A percentile compares a stretch with the other conserved stretches of the same genome.
Evolutionary conservation across 306 rosid species (phyloP).

Genomic region (Hippophae gyantsensis): DNA sequence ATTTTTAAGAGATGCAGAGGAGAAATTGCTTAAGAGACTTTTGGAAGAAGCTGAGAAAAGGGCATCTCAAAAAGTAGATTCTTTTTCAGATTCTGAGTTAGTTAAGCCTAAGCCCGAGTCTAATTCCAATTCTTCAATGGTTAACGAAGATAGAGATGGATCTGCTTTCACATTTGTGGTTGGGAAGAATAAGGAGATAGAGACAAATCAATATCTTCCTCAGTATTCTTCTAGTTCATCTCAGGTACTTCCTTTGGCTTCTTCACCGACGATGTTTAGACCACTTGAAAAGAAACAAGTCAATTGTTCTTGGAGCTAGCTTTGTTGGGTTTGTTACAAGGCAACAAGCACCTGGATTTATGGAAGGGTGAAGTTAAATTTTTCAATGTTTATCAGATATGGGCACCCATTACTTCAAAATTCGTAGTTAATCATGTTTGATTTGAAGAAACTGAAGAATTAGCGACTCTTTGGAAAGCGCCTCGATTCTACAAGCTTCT

Average conservation of each 20-base stretch:
- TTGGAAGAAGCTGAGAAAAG: slow-evolving; percentile 57
- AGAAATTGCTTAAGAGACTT: slow-evolving; percentile 50
- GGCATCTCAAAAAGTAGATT: slow-evolving; percentile 19
- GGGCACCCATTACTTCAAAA: too few species aligned
- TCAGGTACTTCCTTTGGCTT: slow-evolving; percentile 76
- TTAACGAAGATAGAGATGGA: slow-evolving; percentile 26
- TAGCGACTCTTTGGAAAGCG: too few species aligned
- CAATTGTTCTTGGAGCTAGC: too few species aligned
- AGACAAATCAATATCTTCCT: slow-evolving; percentile 22
- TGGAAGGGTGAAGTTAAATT: too few species aligned
- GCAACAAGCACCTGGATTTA: too few species aligned
- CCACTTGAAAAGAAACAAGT: slow-evolving; percentile 24
- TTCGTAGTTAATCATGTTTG: too few species aligned
- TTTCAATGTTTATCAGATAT: too few species aligned
- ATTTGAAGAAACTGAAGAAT: too few species aligned
- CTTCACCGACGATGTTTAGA: slow-evolving; percentile 55
- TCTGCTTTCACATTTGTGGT: slow-evolving; percentile 25
- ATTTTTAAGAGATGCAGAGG: slow-evolving; percentile 88
- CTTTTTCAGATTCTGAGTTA: slow-evolving; percentile 17
- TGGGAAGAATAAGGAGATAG: slow-evolving; percentile 30
- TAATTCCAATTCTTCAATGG: slow-evolving; percentile 12
- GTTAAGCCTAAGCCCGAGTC: slow-evolving; percentile 4
- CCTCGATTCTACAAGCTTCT: too few species aligned
- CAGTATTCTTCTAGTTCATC: slow-evolving; percentile 55
- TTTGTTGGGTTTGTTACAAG: too few species aligned